These are phyloP conservation scores for Mortierella sp. DNA, from an alignment of 371 early-diverging fungal genomes.

Conservation along the genomic window DNA sequence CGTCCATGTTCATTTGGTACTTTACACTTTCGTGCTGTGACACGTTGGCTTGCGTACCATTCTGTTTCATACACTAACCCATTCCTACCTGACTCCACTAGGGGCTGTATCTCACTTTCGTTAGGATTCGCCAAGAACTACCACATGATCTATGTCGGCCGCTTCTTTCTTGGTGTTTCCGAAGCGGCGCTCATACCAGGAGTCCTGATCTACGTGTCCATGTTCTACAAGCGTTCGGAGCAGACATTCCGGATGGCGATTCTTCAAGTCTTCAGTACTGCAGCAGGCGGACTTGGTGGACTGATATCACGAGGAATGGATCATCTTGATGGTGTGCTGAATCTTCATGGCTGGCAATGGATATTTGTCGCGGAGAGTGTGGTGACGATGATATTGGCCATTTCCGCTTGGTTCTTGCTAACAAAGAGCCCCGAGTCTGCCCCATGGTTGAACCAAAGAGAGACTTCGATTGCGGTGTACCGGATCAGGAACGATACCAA, in stretches of 20 bases:
- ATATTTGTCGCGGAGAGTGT: constrained; percentile 35
- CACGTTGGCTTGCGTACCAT: no score
- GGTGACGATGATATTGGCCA: constrained; percentile 12
- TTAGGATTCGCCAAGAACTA: constrained; percentile 27
- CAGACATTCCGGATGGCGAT: constrained; percentile 45
- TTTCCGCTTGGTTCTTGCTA: constrained; percentile 26
- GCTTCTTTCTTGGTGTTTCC: constrained; percentile 33
- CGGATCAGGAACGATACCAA: constrained; percentile 46
- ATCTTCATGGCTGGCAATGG: constrained; percentile 45
- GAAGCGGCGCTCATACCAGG: constrained; percentile 44
- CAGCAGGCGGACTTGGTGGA: constrained; percentile 31
- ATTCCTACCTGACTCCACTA: constrained; percentile 2
- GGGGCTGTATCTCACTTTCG: constrained; percentile 30
- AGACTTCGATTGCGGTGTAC: constrained; percentile 41
- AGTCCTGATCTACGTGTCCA: constrained; percentile 38
- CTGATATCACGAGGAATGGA: constrained; percentile 29
- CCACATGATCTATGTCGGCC: constrained; percentile 4
- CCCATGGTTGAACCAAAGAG: constrained; percentile 38
- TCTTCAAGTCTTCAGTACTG: constrained; percentile 29
- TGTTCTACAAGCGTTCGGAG: constrained; percentile 45
- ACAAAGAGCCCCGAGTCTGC: constrained; percentile 40
- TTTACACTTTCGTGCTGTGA: neutral
- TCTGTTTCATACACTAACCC: no score
- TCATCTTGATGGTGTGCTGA: constrained; percentile 19
- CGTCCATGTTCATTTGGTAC: constrained; percentile 44